phyloP scores from a whole-genome alignment of 176 grass and related monocot species.

The Phoenix roebelenii region DNA sequence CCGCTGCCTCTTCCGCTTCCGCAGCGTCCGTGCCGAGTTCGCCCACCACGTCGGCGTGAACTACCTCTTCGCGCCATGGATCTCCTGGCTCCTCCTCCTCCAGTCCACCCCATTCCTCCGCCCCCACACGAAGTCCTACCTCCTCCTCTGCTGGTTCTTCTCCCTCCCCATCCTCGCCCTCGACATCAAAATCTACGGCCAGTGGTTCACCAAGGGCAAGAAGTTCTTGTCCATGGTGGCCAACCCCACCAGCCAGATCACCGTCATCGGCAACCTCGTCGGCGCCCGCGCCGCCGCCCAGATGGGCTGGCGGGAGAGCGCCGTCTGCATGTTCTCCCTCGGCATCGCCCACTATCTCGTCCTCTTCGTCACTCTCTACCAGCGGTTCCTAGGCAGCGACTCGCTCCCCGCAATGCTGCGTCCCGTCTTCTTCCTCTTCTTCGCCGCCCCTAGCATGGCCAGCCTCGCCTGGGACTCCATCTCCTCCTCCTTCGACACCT shows the following conservation, averaged over 20 bases:
- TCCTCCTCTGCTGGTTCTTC: slow-evolving; percentile 53
- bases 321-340: slow-evolving; percentile 72
- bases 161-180: slow-evolving; percentile 61
- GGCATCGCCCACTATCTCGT: slow-evolving; percentile 85
- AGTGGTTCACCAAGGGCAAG: slow-evolving; percentile 80
- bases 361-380: slow-evolving; percentile 82
- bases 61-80: slow-evolving; percentile 92
- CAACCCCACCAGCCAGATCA: slow-evolving; percentile 87
- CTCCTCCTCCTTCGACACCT: slow-evolving; percentile 39
- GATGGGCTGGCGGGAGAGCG: slow-evolving; percentile 74
- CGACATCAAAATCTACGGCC: slow-evolving; percentile 85
- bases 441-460: slow-evolving; percentile 77
- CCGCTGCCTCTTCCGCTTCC: slow-evolving; percentile 53
- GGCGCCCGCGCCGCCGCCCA: slow-evolving; percentile 46
- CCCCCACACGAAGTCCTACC: slow-evolving; percentile 31
- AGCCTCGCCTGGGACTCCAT: slow-evolving; percentile 70
- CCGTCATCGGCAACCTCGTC: slow-evolving; percentile 80
- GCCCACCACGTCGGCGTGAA: slow-evolving; percentile 89
- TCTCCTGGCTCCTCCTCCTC: slow-evolving; percentile 82
- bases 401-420: slow-evolving; percentile 70
- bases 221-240: slow-evolving; percentile 86
- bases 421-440: slow-evolving; percentile 93
- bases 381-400: slow-evolving; percentile 60
- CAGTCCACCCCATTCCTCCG: slow-evolving; percentile 50
- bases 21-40: slow-evolving; percentile 66